Base-by-base conservation (phyloP, 2,329 filamentous ascomycete genomes). In the Drechslera avenae region DNA sequence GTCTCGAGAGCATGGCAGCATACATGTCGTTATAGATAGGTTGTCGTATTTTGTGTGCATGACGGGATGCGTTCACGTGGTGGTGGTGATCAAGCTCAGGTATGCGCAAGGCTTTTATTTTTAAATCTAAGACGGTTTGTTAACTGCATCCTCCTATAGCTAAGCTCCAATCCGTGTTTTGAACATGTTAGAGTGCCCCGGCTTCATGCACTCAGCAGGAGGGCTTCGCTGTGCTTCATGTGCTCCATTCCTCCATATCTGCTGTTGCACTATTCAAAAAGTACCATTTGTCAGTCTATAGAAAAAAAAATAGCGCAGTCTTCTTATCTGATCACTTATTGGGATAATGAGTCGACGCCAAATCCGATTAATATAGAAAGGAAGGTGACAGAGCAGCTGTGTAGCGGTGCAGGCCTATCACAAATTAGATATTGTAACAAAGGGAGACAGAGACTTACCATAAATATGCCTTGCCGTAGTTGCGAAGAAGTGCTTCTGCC, bases 361-460 rank as follows among this genome's bases (percentile, higher is more conserved):
- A 6, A 48, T 41, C 32, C 17, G 23, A 42, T 37, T 48, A 10
- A 42, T 32, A 23, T 48, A 36, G n/a, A 48, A 36, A 36, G 45
- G 32, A 12, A 48, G 39, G 12, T 42, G 6, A 36, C 23, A 48
- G 4, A 31, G 32, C 18, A 48, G 26, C 45, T 48, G 23, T 48
- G 10, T 48, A 48, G 23, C 23, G 21, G 45, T 48, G 39, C 17
- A 48, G 13, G 32, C 37, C 45, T 48, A 17, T 21, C 23, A 36
- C 4, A 13, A 7, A 21, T 47, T 41, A 47, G 45, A 36, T 47
- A 3, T 9, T n/a, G 13, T 21, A 12, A 47, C 9, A 2, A 36
- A 36, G 12, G 8, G 12, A 16, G 3, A 31, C 9, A 2, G 3
- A 47, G 3, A 41, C 37, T 41, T 12, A 31, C 45, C 9, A 41